These are phyloP conservation scores for Oropetium thomaeum DNA, from an alignment of 176 grass and related monocot genomes.

Conservation along the genomic window DNA sequence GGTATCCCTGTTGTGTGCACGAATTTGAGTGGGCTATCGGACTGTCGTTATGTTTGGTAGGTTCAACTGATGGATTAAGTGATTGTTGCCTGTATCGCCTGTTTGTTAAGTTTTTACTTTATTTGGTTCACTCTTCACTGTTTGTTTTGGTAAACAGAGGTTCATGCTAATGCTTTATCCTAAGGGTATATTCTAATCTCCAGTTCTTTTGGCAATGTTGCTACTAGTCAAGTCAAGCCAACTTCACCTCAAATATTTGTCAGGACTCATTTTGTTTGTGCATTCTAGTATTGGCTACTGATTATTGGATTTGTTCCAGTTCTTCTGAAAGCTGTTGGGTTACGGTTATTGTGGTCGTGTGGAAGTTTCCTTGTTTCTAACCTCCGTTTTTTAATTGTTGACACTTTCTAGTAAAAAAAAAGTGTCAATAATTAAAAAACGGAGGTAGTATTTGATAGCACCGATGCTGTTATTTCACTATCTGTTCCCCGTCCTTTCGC, in stretches of 20 bases:
- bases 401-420: no score
- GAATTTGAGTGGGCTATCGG: constrained; percentile 1
- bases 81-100: constrained; percentile 2
- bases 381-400: no score
- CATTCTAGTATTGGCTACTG: background rate
- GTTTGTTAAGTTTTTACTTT: constrained; percentile 11
- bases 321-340: background rate
- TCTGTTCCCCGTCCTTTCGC: background rate
- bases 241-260: background rate
- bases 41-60: background rate
- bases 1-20: background rate
- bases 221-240: background rate
- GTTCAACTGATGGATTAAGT: constrained; percentile 2
- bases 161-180: background rate
- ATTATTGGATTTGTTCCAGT: background rate
- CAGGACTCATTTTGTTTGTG: background rate
- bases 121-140: constrained; percentile 6
- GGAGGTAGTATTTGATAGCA: background rate
- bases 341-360: background rate
- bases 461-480: background rate
- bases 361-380: background rate
- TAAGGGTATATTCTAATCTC: background rate
- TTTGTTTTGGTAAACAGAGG: constrained; percentile 12
- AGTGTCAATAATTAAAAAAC: no score
- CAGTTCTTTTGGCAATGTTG: constrained; percentile 6